Evolutionary conservation across 192 early-diverging fungal genomes (phyloP).

Genomic region (Entomortierella chlamydospora): DNA sequence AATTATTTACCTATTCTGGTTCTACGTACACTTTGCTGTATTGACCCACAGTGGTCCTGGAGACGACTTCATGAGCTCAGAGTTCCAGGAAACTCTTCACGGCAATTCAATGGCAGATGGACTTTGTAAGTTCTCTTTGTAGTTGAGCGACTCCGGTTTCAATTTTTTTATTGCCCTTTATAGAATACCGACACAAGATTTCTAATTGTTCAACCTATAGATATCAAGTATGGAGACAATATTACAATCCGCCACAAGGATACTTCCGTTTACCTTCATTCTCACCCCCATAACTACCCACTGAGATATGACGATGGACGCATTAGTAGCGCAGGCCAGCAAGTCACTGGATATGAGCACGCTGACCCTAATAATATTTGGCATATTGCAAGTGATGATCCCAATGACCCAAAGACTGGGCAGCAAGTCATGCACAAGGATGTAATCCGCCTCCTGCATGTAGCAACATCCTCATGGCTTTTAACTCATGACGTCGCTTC

Average conservation of each 20-base stretch:
- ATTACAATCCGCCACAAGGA: constrained; percentile 85
- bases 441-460: constrained; percentile 81
- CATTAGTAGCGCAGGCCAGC: constrained; percentile 86
- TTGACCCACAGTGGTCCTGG: constrained; percentile 87
- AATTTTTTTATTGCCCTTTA: no score
- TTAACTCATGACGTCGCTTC: constrained; percentile 75
- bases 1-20: constrained; percentile 84
- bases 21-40: constrained; percentile 93
- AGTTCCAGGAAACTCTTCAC: constrained; percentile 85
- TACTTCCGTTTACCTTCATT: constrained; percentile 83
- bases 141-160: background rate
- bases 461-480: constrained; percentile 66
- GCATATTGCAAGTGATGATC: constrained; percentile 56
- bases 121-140: constrained; percentile 49
- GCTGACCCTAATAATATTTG: constrained; percentile 79
- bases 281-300: constrained; percentile 82
- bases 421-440: constrained; percentile 75
- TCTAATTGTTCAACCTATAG: constrained; percentile 47
- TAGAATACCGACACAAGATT: no score
- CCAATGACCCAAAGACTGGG: constrained; percentile 54
- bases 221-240: constrained; percentile 83
- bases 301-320: constrained; percentile 92
- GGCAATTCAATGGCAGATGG: constrained; percentile 81
- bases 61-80: constrained; percentile 91
- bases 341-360: constrained; percentile 89